These are phyloP conservation scores for Echria macrotheca DNA, from an alignment of 495 filamentous ascomycete species.

Conservation along the genomic window DNA sequence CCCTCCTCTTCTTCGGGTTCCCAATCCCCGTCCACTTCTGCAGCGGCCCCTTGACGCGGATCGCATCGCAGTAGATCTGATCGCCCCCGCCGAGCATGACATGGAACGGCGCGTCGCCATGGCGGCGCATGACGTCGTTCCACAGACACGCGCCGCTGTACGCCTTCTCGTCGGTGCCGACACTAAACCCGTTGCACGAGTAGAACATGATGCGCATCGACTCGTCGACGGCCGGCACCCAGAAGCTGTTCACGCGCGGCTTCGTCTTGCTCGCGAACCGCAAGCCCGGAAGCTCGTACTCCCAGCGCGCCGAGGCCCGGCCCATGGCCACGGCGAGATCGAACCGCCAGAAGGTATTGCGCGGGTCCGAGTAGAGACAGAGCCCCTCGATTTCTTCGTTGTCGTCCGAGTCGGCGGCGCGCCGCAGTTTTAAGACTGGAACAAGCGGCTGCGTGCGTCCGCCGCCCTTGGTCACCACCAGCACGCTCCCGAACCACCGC, in stretches of 20 bases:
- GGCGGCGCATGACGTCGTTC: constrained; percentile 78
- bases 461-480: constrained; percentile 69
- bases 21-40: constrained; percentile 71
- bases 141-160: constrained; percentile 80
- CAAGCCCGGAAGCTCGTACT: constrained; percentile 51
- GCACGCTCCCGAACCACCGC: constrained; percentile 77
- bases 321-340: constrained; percentile 55
- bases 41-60: constrained; percentile 77
- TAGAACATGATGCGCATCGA: constrained; percentile 96
- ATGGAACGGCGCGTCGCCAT: constrained; percentile 73
- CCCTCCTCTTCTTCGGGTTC: constrained; percentile 76
- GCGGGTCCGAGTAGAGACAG: constrained; percentile 73
- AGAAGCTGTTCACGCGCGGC: constrained; percentile 54
- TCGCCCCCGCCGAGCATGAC: constrained; percentile 94
- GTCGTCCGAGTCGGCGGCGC: constrained; percentile 17
- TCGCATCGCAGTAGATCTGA: constrained; percentile 91
- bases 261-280: constrained; percentile 41
- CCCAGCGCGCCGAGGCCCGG: constrained; percentile 50
- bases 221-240: constrained; percentile 68
- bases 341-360: constrained; percentile 81
- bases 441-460: constrained; percentile 34
- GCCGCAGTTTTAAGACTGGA: constrained; percentile 29
- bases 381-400: constrained; percentile 32
- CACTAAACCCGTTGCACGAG: constrained; percentile 93
- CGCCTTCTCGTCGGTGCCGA: constrained; percentile 80